phyloP scores from a whole-genome alignment of 331 rosid species.

The Saraca asoca region DNA sequence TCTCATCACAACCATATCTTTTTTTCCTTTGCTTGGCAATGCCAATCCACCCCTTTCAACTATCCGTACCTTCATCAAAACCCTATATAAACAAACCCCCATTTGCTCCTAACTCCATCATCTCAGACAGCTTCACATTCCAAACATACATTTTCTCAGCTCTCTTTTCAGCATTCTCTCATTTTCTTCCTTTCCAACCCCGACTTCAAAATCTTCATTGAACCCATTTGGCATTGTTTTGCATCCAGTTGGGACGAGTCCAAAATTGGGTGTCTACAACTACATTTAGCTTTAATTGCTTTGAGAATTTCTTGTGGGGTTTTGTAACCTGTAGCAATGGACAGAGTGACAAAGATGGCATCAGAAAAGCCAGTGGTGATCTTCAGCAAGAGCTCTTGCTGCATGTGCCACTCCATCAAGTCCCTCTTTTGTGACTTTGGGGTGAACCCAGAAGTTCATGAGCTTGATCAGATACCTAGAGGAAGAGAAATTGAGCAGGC shows the following conservation, averaged over 20 bases:
- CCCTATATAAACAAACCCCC: constrained; percentile 55
- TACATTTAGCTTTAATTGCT: not conserved
- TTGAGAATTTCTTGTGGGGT: not conserved
- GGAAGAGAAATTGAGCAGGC: constrained; percentile 91
- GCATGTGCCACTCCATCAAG: constrained; percentile 83
- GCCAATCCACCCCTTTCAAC: constrained; percentile 24
- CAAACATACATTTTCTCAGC: not conserved
- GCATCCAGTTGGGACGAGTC: constrained; percentile 6
- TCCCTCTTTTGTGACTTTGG: constrained; percentile 76
- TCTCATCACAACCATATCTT: constrained; percentile 31
- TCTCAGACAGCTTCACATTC: constrained; percentile 3
- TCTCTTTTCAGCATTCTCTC: not conserved
- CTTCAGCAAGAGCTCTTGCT: constrained; percentile 84
- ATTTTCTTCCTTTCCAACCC: not conserved
- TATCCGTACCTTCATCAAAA: constrained; percentile 28
- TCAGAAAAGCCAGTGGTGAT: constrained; percentile 88
- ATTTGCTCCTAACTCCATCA: constrained; percentile 31
- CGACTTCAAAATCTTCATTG: constrained; percentile 4
- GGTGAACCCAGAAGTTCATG: constrained; percentile 77
- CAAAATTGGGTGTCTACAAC: too few relatives aligned
- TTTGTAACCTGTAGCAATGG: constrained; percentile 47
- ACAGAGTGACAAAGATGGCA: constrained; percentile 63
- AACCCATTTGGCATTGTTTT: constrained; percentile 24
- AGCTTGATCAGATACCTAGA: constrained; percentile 67
- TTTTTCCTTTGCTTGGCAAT: constrained; percentile 23